These are phyloP conservation scores for Kokia cookei DNA, from an alignment of 441 rosid genomes.

Conservation along the genomic window DNA sequence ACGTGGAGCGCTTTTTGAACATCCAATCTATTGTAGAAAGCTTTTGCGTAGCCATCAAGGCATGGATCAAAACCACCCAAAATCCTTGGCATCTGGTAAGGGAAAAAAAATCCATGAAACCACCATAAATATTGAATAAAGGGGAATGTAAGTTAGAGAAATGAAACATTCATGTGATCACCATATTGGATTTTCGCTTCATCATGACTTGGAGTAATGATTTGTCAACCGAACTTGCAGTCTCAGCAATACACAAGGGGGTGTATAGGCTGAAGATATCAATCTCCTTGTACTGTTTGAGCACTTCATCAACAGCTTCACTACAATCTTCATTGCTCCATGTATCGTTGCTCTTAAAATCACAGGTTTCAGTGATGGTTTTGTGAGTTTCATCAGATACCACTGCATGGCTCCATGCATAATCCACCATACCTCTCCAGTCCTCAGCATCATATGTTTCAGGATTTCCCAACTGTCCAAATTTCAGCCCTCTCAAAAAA, in stretches of 20 bases:
- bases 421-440: slow-evolving; percentile 84
- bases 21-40: slow-evolving; percentile 68
- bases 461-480: slow-evolving; percentile 80
- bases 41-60: slow-evolving; percentile 56
- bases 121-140: neutral
- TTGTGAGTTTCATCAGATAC: slow-evolving; percentile 85
- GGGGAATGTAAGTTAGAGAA: neutral
- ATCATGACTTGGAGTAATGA: slow-evolving; percentile 26
- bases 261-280: slow-evolving; percentile 93
- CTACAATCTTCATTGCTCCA: slow-evolving; percentile 59
- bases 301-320: slow-evolving; percentile 53
- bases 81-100: slow-evolving; percentile 58
- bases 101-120: neutral
- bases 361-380: slow-evolving; percentile 46
- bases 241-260: slow-evolving; percentile 49
- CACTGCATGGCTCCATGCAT: slow-evolving; percentile 96
- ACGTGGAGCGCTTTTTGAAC: slow-evolving; percentile 82
- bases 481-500: neutral
- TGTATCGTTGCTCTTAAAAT: slow-evolving; percentile 54
- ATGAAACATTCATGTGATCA: slow-evolving; percentile 1
- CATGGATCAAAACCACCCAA: slow-evolving; percentile 86
- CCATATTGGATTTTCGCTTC: slow-evolving; percentile 43
- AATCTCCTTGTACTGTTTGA: slow-evolving; percentile 70
- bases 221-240: slow-evolving; percentile 30
- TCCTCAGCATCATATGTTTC: slow-evolving; percentile 79